A percentile compares a stretch with the other conserved stretches of the same genome.
Conservation (phyloP, 1,284 basidiomycete genomes). For the Quambalaria eucalypti region DNA sequence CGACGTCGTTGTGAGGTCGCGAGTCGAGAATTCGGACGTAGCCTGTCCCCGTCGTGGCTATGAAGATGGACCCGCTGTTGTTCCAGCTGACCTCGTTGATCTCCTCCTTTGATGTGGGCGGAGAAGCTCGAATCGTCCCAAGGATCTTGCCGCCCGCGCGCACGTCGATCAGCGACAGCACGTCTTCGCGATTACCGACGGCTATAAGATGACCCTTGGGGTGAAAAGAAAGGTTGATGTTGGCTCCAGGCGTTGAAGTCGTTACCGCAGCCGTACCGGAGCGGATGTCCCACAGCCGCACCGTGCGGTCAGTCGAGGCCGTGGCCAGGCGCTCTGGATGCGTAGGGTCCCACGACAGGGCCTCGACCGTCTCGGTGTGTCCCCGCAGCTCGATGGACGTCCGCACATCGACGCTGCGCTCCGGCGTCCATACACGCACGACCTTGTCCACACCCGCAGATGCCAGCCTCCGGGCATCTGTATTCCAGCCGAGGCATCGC, state of each 20-base stretch:
- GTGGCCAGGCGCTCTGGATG: conserved; percentile 33
- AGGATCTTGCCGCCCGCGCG: conserved; percentile 7
- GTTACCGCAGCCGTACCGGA: neutral
- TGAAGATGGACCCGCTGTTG: conserved; percentile 25
- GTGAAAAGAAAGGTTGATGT: conserved; percentile 39
- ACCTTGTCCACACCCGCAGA: conserved; percentile 23
- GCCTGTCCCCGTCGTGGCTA: conserved; percentile 32
- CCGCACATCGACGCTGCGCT: conserved; percentile 28
- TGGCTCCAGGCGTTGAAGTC: conserved; percentile 19
- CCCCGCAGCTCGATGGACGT: conserved; percentile 33
- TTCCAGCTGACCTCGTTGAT: conserved; percentile 39
- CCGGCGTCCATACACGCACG: conserved; percentile 35
- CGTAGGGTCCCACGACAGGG: conserved; percentile 29
- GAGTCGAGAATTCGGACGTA: conserved; percentile 12
- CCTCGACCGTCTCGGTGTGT: conserved; percentile 37
- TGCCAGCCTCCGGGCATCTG: conserved; percentile 31
- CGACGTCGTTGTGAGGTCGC: neutral
- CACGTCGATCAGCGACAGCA: conserved; percentile 27
- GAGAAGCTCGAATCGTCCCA: conserved; percentile 16
- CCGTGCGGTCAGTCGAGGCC: conserved; percentile 30
- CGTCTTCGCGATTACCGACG: conserved; percentile 36
- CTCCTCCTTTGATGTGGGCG: conserved; percentile 12
- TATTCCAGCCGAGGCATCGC: conserved; percentile 32
- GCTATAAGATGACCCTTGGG: conserved; percentile 29
- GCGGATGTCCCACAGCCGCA: conserved; percentile 7